phyloP scores from a whole-genome alignment of 768 basidiomycete genomes.

The Boletus vermiculosoides region DNA sequence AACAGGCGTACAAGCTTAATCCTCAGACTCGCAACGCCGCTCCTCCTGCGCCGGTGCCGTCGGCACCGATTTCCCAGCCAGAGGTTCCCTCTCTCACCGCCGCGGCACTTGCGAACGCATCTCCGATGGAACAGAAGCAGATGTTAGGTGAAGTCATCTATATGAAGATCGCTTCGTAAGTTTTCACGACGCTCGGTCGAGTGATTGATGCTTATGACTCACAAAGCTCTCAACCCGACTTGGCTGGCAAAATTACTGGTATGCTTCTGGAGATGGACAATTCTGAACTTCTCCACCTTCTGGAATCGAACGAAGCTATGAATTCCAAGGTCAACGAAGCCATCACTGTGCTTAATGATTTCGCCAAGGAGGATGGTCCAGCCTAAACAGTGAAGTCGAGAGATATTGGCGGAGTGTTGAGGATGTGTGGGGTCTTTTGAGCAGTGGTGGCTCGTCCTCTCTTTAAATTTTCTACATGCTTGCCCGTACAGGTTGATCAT shows the following conservation, averaged over 20 bases:
- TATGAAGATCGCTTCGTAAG: constrained; percentile 82
- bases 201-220: constrained; percentile 8
- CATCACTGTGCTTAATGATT: constrained; percentile 84
- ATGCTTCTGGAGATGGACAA: constrained; percentile 99
- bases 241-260: constrained; percentile 98
- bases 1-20: constrained; percentile 33
- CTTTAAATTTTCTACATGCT: constrained; percentile 38
- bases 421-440: constrained; percentile 33
- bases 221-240: constrained; percentile 75
- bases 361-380: constrained; percentile 45
- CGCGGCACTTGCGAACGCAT: constrained; percentile 55
- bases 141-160: constrained; percentile 97
- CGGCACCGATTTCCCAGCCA: constrained; percentile 43
- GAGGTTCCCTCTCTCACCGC: constrained; percentile 60
- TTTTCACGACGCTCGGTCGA: constrained; percentile 3
- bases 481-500: constrained; percentile 37
- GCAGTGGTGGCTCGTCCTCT: constrained; percentile 49
- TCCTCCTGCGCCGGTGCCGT: constrained; percentile 32
- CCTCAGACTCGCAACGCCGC: constrained; percentile 38
- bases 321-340: constrained; percentile 91
- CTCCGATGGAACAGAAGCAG: constrained; percentile 92
- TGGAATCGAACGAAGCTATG: constrained; percentile 82
- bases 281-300: constrained; percentile 82
- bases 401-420: constrained; percentile 2
- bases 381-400: constrained; percentile 1